Evolutionary conservation across 2,329 filamentous ascomycete species (phyloP).

Genomic region (Stromatinia cepivora): DNA sequence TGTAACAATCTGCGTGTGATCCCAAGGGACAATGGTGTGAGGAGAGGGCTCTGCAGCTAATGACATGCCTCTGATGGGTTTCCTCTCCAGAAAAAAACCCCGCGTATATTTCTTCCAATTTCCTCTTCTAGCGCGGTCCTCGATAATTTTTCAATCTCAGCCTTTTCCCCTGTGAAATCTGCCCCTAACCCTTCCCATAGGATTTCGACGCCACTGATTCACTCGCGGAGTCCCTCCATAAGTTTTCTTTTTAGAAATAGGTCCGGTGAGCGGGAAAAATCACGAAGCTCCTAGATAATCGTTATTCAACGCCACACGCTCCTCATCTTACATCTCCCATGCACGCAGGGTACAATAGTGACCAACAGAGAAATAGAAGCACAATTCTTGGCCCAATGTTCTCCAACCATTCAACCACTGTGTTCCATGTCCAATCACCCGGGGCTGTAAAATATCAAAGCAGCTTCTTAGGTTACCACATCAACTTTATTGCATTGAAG

Average conservation of each 20-base stretch:
- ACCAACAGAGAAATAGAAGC: neutral
- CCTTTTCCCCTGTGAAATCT: neutral
- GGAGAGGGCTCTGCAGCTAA: neutral
- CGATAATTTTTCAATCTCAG: neutral
- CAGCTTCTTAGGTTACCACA: neutral
- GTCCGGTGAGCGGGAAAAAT: neutral
- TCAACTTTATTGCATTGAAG: neutral
- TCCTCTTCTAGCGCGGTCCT: neutral
- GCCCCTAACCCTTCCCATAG: neutral
- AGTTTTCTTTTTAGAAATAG: neutral
- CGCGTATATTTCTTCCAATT: neutral
- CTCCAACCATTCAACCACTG: neutral
- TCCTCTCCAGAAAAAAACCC: neutral
- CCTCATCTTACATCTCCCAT: neutral
- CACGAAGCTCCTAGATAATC: too few relatives aligned
- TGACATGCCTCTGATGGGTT: neutral
- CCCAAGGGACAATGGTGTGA: too few relatives aligned
- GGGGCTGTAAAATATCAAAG: neutral
- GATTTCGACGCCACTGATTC: neutral
- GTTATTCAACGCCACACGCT: neutral
- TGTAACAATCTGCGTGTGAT: too few relatives aligned
- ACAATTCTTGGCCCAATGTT: neutral
- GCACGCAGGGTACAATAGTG: neutral
- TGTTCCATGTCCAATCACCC: neutral
- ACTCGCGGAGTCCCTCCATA: neutral